These are phyloP conservation scores for Paxillus ammoniavirescens DNA, from an alignment of 768 basidiomycete species.

Conservation along the genomic window DNA sequence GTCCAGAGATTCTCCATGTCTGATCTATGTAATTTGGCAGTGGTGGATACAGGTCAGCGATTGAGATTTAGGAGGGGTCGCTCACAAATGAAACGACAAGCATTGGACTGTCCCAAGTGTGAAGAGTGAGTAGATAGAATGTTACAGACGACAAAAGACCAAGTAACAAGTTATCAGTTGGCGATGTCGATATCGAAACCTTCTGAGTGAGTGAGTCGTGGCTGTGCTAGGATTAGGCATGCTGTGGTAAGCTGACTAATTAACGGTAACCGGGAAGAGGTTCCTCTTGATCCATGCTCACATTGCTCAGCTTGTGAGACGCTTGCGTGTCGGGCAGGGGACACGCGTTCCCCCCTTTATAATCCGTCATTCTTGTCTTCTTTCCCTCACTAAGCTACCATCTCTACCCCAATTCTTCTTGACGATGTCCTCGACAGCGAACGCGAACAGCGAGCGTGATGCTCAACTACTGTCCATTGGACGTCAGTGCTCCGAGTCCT, in stretches of 20 bases:
- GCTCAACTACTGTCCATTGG: slow-evolving; percentile 65
- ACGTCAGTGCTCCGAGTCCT: slow-evolving; percentile 63
- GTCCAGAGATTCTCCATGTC: slow-evolving; percentile 78
- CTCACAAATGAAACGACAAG: slow-evolving; percentile 28
- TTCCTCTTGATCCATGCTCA: background rate
- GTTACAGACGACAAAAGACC: too few species aligned
- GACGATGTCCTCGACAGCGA: slow-evolving; percentile 24
- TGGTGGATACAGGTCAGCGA: background rate
- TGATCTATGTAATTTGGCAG: slow-evolving; percentile 41
- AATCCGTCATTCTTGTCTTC: slow-evolving; percentile 8
- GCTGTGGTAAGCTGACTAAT: background rate
- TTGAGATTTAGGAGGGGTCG: too few species aligned
- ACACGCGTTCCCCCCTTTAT: slow-evolving; percentile 28
- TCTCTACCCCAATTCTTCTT: background rate
- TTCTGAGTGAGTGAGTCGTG: too few species aligned
- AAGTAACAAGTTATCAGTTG: too few species aligned
- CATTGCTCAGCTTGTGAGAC: background rate
- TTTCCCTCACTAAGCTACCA: background rate
- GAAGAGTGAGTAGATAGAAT: too few species aligned
- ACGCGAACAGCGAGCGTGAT: slow-evolving; percentile 39
- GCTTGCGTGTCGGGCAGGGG: slow-evolving; percentile 19
- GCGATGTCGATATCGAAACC: too few species aligned
- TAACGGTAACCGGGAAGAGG: background rate
- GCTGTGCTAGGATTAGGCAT: background rate
- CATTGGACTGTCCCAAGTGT: slow-evolving; percentile 9